Evolutionary conservation across 208 protist species (phyloP).

Genomic region (Leishmania amazonensis): DNA sequence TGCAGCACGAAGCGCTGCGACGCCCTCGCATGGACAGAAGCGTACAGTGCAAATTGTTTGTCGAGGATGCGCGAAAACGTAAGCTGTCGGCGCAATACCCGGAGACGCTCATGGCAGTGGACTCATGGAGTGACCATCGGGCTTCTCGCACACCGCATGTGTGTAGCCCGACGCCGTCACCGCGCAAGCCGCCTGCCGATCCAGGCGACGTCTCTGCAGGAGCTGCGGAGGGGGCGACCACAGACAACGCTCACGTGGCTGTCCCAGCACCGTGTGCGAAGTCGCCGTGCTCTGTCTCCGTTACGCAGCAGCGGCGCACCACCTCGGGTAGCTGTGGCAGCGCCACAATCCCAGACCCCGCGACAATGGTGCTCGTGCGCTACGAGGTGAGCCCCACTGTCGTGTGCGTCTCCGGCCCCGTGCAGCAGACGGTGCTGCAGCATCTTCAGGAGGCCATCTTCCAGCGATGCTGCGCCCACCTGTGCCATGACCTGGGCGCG

Average conservation of each 20-base stretch:
- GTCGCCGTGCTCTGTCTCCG: background rate
- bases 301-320: background rate
- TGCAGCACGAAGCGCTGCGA: background rate
- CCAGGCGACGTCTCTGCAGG: background rate
- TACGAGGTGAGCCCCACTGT: constrained; percentile 64
- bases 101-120: background rate
- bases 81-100: background rate
- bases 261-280: background rate
- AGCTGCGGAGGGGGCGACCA: background rate
- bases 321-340: constrained; percentile 17
- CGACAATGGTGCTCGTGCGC: constrained; percentile 47
- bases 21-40: background rate
- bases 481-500: constrained; percentile 24
- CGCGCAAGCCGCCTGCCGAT: background rate
- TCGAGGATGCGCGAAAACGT: background rate
- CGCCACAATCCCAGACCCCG: background rate
- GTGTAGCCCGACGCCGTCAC: background rate
- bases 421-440: constrained; percentile 42
- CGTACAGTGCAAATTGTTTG: background rate
- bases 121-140: background rate
- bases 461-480: constrained; percentile 35
- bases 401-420: constrained; percentile 45
- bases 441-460: constrained; percentile 58
- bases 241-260: background rate
- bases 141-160: background rate